These are phyloP conservation scores for Poteriospumella lacustris DNA, from an alignment of 108 stramenopile genomes.

Conservation along the genomic window DNA sequence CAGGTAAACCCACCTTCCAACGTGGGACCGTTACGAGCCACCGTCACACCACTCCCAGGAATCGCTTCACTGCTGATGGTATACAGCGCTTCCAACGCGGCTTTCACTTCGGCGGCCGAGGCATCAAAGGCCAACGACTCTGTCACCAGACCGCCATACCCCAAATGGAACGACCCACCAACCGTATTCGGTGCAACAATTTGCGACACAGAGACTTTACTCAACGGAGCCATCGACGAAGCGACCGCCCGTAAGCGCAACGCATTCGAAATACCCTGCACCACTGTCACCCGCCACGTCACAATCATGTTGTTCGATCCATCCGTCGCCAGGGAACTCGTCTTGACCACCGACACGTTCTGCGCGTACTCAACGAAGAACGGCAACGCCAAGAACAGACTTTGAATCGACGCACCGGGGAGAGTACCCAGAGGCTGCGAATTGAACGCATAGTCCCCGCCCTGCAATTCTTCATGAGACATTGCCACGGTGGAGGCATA, in stretches of 20 bases:
- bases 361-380: neutral
- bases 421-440: neutral
- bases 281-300: neutral
- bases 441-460: neutral
- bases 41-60: conserved; percentile 33
- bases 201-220: no score
- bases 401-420: neutral
- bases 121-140: conserved; percentile 56
- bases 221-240: no score
- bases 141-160: conserved; percentile 50
- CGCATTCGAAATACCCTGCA: neutral
- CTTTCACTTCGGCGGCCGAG: conserved; percentile 56
- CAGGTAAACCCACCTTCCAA: neutral
- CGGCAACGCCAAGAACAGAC: neutral
- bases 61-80: conserved; percentile 56
- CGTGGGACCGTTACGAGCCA: neutral
- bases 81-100: conserved; percentile 56
- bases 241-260: no score
- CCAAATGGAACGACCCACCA: conserved; percentile 60
- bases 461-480: neutral
- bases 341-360: neutral
- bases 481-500: neutral
- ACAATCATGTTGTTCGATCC: neutral
- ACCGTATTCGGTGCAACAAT: conserved; percentile 66
- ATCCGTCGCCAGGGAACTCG: neutral